Conservation (phyloP, 192 early-diverging fungal genomes). For the Backusella tarrabulga region DNA sequence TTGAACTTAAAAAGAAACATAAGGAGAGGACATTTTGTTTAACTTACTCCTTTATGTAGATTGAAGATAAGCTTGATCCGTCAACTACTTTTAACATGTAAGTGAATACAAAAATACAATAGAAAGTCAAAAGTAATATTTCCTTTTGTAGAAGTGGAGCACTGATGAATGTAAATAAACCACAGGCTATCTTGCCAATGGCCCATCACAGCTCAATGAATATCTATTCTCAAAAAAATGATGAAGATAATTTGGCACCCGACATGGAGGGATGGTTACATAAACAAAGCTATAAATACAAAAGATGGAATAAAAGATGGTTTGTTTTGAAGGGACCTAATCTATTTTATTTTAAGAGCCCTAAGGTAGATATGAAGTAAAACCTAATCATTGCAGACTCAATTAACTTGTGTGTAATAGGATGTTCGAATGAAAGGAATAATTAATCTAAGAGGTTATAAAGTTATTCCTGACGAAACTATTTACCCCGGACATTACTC, state of each 20-base stretch:
- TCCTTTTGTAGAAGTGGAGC: background rate
- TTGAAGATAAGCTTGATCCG: background rate
- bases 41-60: background rate
- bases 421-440: conserved; percentile 53
- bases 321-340: conserved; percentile 52
- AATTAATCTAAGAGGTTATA: conserved; percentile 59
- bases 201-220: background rate
- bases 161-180: background rate
- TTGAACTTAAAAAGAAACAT: background rate
- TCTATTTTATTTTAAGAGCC: conserved; percentile 55
- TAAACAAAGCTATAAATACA: conserved; percentile 52
- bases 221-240: background rate
- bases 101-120: background rate
- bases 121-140: background rate
- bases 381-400: background rate
- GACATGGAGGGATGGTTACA: conserved; percentile 55
- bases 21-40: background rate
- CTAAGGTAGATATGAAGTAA: conserved; percentile 23
- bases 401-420: background rate
- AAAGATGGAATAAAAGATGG: conserved; percentile 55
- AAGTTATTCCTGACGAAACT: conserved; percentile 54
- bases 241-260: conserved; percentile 22
- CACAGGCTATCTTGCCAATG: background rate
- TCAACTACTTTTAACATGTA: background rate
- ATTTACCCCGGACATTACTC: conserved; percentile 59